Evolutionary conservation across 345 rosid species (phyloP).

Genomic region (Gossypium australe): DNA sequence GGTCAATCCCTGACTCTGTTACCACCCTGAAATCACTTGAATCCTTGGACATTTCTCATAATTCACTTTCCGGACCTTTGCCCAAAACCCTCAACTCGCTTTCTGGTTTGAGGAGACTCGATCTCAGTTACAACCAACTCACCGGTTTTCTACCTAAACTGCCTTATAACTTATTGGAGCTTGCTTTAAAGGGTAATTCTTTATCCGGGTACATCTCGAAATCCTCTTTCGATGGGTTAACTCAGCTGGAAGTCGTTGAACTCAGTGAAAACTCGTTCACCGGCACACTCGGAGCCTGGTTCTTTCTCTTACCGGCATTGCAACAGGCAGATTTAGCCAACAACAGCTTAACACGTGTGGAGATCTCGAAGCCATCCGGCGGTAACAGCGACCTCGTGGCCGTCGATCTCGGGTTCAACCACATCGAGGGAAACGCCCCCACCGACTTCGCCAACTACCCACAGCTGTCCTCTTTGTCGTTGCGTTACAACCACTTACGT

Average conservation of each 20-base stretch:
- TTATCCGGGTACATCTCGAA: constrained; percentile 53
- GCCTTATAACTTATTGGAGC: constrained; percentile 46
- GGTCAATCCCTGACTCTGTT: constrained; percentile 45
- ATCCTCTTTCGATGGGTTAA: constrained; percentile 47
- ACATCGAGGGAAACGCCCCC: constrained; percentile 48
- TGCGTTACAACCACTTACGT: constrained; percentile 64
- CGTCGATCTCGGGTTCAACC: constrained; percentile 71
- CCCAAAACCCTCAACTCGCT: constrained; percentile 40
- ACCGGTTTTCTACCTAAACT: constrained; percentile 62
- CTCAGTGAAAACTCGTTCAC: constrained; percentile 72
- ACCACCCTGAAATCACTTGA: constrained; percentile 41
- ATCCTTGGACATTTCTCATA: constrained; percentile 55
- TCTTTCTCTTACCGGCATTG: constrained; percentile 57
- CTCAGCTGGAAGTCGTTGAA: constrained; percentile 68
- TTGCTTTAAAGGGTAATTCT: constrained; percentile 62
- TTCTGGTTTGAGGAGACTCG: constrained; percentile 44
- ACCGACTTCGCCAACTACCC: constrained; percentile 52
- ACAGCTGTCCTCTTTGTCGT: constrained; percentile 54
- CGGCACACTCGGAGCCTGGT: constrained; percentile 69
- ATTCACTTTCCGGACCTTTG: constrained; percentile 57
- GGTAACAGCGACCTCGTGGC: constrained; percentile 57
- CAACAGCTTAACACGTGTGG: constrained; percentile 52
- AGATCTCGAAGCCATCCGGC: constrained; percentile 36
- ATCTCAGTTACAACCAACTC: constrained; percentile 72
- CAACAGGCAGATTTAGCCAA: constrained; percentile 80